phyloP scores from a whole-genome alignment of 352 stramenopile genomes.

The Pythium periplocum region DNA sequence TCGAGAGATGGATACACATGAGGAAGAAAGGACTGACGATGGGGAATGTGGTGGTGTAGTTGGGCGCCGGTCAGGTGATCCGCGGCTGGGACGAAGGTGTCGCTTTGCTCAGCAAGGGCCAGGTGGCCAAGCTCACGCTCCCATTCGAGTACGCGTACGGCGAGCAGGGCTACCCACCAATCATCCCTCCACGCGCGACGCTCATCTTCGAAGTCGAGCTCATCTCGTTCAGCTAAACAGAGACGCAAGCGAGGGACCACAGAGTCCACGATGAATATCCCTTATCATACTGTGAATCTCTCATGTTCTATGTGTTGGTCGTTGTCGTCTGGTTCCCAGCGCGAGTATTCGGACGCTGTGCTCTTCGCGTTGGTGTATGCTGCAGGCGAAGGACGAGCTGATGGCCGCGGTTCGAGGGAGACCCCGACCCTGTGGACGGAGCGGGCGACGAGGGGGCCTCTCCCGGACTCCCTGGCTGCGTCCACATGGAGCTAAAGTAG shows the following conservation, averaged over 20 bases:
- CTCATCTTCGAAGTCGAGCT: conserved; percentile 94
- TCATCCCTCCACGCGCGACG: conserved; percentile 90
- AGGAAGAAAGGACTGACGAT: too few species aligned
- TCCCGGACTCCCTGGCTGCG: conserved; percentile 16
- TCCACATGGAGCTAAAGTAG: conserved; percentile 66
- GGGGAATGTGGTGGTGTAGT: background rate
- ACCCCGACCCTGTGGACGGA: too few species aligned
- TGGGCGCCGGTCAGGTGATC: conserved; percentile 75
- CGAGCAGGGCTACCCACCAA: conserved; percentile 75
- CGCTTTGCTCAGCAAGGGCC: conserved; percentile 87
- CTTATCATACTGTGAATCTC: too few species aligned
- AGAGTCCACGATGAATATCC: too few species aligned
- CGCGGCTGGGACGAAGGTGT: conserved; percentile 76
- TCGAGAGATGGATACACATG: too few species aligned
- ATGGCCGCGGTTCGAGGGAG: conserved; percentile 5
- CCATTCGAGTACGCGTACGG: conserved; percentile 95
- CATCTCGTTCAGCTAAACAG: conserved; percentile 55
- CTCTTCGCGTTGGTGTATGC: background rate
- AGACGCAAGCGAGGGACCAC: too few species aligned
- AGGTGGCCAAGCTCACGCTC: conserved; percentile 91
- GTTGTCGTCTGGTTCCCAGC: background rate
- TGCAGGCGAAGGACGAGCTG: conserved; percentile 8
- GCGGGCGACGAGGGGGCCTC: background rate
- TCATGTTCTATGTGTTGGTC: too few species aligned
- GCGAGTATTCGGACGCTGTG: background rate